Evolutionary conservation across 495 filamentous ascomycete species (phyloP).

Genomic region (Hypoxylon cercidicola): DNA sequence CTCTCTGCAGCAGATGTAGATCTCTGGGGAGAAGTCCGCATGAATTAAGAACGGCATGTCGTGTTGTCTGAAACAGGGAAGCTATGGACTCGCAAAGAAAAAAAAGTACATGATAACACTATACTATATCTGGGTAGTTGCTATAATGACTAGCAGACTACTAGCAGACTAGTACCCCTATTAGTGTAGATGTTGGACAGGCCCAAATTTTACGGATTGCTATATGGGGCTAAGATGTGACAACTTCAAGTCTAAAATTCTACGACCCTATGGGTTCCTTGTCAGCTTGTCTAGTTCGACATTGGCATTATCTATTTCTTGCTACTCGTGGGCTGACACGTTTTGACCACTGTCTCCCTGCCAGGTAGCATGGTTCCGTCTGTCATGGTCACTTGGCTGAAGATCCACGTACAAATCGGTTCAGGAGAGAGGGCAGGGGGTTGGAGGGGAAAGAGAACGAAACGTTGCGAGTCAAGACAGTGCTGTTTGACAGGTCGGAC

Average conservation of each 20-base stretch:
- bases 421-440: background rate
- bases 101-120: slow-evolving; percentile 23
- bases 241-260: slow-evolving; percentile 2
- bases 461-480: slow-evolving; percentile 28
- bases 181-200: slow-evolving; percentile 1
- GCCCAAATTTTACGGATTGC: slow-evolving; percentile 21
- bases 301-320: slow-evolving; percentile 11
- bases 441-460: background rate
- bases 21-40: slow-evolving; percentile 31
- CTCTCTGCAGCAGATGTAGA: slow-evolving; percentile 28
- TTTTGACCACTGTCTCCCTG: slow-evolving; percentile 9
- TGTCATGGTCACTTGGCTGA: slow-evolving; percentile 7
- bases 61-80: slow-evolving; percentile 25
- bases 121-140: background rate
- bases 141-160: background rate
- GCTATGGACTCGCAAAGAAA: background rate
- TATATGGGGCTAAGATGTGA: slow-evolving; percentile 28
- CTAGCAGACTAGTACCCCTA: background rate
- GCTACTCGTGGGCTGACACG: slow-evolving; percentile 9
- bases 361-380: background rate
- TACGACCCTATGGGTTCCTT: slow-evolving; percentile 11
- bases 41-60: slow-evolving; percentile 18
- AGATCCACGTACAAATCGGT: slow-evolving; percentile 15
- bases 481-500: slow-evolving; percentile 13
- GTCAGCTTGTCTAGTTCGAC: slow-evolving; percentile 12